Base-by-base conservation (phyloP, 108 stramenopile genomes). In the Nitzschia inconspicua region DNA sequence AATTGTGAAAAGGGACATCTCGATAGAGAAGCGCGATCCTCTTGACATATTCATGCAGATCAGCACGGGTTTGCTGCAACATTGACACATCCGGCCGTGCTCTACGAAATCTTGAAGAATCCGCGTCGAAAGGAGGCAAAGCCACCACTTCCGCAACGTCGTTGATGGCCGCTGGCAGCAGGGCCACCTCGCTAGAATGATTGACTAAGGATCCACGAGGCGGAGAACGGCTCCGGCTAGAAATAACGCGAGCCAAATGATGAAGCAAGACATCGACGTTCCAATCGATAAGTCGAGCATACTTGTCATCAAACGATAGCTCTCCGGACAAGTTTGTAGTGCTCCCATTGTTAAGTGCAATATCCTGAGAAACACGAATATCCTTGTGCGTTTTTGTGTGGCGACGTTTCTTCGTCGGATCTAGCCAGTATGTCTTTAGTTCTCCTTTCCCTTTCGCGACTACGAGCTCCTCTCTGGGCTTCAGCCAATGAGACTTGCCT, bases 391-490 rank as follows among this genome's bases (percentile, higher is more conserved):
- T 9, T 18, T 64, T 64, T n/a, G 19, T 39, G 6, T 25, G 18
- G 18, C 65, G 54, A 13, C 54, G 28, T 44, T 66, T 66, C 54
- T 56, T 55, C 7, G 65, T 66, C 2, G 65, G 65, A 36, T 66
- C 65, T 0, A 80, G 37, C 83, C 83, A 85, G 61, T 57, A 85
- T 8, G 83, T 85, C 51, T 81, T 51, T 2, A 85, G 34, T 57
- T 69, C 54, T 47, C 83, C 83, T 53, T 85, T 85, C 18, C 83
- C 83, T 40, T 85, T 85, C 4, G 77, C 83, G 18, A 44, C 23
- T 2, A 85, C 75, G 8, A 61, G 44, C 16, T 48, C 46, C 8
- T 81, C 72, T 29, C 83, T 55, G 4, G 68, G 54, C 9, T 47
- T 50, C 23, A 85, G 54, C 79, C 75, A 80, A 37, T 78, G 47